These are phyloP conservation scores for Rosa rugosa DNA, from an alignment of 306 rosid genomes.

Conservation along the genomic window DNA sequence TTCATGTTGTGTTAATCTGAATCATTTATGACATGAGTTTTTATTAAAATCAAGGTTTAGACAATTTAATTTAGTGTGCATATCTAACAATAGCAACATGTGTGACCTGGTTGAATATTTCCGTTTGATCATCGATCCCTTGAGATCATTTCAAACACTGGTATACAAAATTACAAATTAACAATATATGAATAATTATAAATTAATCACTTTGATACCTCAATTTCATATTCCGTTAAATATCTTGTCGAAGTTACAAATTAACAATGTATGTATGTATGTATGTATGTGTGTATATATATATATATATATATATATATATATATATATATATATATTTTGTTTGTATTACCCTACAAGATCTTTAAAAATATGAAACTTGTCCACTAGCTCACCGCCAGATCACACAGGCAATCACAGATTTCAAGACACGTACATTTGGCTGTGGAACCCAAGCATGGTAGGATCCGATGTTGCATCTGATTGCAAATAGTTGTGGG, in stretches of 20 bases:
- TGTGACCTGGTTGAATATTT: too few species aligned
- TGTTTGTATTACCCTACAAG: background rate
- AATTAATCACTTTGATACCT: background rate
- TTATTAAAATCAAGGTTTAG: background rate
- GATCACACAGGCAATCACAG: background rate
- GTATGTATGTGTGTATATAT: too few species aligned
- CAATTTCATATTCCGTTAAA: background rate
- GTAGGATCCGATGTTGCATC: background rate
- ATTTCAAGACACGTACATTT: background rate
- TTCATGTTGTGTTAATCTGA: background rate
- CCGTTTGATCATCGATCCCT: background rate
- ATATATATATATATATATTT: too few species aligned
- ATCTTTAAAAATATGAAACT: constrained; percentile 4
- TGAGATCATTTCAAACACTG: background rate
- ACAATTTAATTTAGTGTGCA: background rate
- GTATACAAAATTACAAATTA: too few species aligned
- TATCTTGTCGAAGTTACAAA: background rate
- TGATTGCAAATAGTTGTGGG: background rate
- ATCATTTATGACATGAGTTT: background rate
- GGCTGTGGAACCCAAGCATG: background rate
- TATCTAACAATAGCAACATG: background rate
- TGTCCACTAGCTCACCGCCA: constrained; percentile 11
- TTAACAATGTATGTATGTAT: too few species aligned
- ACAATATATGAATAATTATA: too few species aligned
- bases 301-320: too few species aligned